phyloP scores from a whole-genome alignment of 768 basidiomycete species.

The Butyriboletus loyo region DNA sequence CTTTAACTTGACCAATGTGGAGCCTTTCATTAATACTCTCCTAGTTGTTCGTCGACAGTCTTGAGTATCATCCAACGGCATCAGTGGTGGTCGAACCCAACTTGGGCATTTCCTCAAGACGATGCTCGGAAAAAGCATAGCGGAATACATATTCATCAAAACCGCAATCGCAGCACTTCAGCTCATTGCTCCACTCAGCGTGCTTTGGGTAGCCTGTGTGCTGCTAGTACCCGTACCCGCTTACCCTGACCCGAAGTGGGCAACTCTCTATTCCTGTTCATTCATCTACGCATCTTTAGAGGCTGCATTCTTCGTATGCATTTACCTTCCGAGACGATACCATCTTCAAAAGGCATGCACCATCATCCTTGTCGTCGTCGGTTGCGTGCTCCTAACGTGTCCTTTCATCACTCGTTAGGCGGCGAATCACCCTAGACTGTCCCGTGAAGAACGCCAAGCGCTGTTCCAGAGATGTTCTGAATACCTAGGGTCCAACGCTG shows the following conservation, averaged over 20 bases:
- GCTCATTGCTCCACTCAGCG: constrained; percentile 49
- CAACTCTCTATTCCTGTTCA: constrained; percentile 11
- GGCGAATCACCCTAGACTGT: constrained; percentile 36
- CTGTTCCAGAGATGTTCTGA: constrained; percentile 50
- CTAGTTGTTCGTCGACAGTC: background rate
- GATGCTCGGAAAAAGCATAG: constrained; percentile 48
- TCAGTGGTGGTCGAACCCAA: background rate
- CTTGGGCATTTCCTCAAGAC: background rate
- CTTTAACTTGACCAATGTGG: too few relatives aligned
- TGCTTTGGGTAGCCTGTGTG: constrained; percentile 34
- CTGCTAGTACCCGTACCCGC: background rate
- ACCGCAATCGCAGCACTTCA: constrained; percentile 43
- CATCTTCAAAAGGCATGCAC: constrained; percentile 44
- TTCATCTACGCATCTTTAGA: constrained; percentile 41
- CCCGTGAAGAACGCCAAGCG: constrained; percentile 40
- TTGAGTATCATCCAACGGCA: background rate
- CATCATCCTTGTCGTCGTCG: background rate
- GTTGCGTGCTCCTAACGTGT: background rate
- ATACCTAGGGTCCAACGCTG: constrained; percentile 9
- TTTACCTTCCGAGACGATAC: constrained; percentile 47
- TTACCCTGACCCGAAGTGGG: background rate
- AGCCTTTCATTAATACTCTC: background rate
- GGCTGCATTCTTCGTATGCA: constrained; percentile 44
- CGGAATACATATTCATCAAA: constrained; percentile 56
- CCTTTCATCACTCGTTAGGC: constrained; percentile 23